Evolutionary conservation across 208 protist genomes (phyloP).

Genomic region (Acanthamoeba royreba): DNA sequence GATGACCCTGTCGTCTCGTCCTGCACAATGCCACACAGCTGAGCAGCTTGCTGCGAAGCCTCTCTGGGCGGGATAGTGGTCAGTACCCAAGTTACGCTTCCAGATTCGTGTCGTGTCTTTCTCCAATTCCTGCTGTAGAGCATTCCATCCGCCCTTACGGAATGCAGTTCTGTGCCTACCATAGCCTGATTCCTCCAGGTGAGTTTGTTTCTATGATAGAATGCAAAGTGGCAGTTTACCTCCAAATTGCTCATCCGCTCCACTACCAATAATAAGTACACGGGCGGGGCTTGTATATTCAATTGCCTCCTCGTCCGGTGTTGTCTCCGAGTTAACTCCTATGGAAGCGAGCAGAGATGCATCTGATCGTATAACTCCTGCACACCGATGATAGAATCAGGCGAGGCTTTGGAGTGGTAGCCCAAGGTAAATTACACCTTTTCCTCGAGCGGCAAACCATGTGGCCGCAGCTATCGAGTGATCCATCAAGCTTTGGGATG

Average conservation of each 20-base stretch:
- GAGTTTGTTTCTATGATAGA: too few relatives aligned
- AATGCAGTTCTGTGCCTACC: conserved; percentile 10
- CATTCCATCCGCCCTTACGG: neutral
- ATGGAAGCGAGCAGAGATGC: neutral
- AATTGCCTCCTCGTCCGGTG: neutral
- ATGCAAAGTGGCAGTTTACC: neutral
- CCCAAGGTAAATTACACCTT: neutral
- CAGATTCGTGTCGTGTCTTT: conserved; percentile 35
- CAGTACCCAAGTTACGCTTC: conserved; percentile 36
- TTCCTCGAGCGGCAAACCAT: conserved; percentile 22
- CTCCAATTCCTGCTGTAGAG: conserved; percentile 36
- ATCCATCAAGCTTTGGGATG: conserved; percentile 13
- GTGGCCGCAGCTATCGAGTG: conserved; percentile 16
- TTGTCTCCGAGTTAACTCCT: neutral
- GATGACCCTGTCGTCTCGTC: conserved; percentile 30
- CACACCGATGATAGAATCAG: too few relatives aligned
- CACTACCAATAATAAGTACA: conserved; percentile 14
- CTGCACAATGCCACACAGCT: neutral
- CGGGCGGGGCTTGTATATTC: neutral
- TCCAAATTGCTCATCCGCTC: conserved; percentile 38
- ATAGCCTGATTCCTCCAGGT: neutral
- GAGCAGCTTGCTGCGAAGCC: too few relatives aligned
- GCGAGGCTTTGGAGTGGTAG: too few relatives aligned
- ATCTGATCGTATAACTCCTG: conserved; percentile 10
- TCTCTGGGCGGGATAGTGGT: neutral